Evolutionary conservation across 257 asterid genomes (phyloP).

Genomic region (Fraxinus excelsior): DNA sequence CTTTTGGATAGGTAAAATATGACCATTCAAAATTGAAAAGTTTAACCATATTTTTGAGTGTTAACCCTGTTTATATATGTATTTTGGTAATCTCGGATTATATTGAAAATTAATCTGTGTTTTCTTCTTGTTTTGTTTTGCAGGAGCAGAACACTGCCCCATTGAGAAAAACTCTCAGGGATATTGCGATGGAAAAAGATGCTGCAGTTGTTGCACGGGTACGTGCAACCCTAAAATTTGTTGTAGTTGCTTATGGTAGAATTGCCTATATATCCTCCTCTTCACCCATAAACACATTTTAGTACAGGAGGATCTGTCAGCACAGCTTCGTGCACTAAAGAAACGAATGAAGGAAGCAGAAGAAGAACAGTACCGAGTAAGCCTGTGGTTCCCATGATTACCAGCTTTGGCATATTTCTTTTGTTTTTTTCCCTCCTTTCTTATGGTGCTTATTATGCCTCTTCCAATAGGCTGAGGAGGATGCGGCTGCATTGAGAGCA

Average conservation of each 20-base stretch:
- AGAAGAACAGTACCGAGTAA: slow-evolving; percentile 94
- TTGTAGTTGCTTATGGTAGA: slow-evolving; percentile 10
- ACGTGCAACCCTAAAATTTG: slow-evolving; percentile 19
- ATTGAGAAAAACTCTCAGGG: slow-evolving; percentile 86
- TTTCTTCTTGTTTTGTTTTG: slow-evolving; percentile 29
- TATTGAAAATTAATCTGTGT: slow-evolving; percentile 4
- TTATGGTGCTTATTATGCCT: slow-evolving; percentile 23
- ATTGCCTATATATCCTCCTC: slow-evolving; percentile 6
- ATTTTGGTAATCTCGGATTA: neutral
- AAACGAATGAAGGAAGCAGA: slow-evolving; percentile 90
- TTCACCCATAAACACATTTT: slow-evolving; percentile 22
- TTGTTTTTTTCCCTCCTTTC: neutral
- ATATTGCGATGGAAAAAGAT: slow-evolving; percentile 98
- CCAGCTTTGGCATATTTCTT: slow-evolving; percentile 9
- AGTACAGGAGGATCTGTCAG: slow-evolving; percentile 87
- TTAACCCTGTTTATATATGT: neutral
- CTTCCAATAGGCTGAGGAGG: slow-evolving; percentile 87
- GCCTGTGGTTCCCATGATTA: slow-evolving; percentile 29
- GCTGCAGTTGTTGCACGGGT: slow-evolving; percentile 99
- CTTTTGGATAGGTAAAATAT: neutral
- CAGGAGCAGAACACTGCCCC: slow-evolving; percentile 92
- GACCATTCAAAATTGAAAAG: neutral
- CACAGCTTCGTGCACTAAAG: slow-evolving; percentile 88
- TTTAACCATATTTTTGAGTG: neutral
- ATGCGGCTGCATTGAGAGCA: slow-evolving; percentile 44